Evolutionary conservation across 139 green algal species (phyloP).

Genomic region (Yamagishiella unicocca): DNA sequence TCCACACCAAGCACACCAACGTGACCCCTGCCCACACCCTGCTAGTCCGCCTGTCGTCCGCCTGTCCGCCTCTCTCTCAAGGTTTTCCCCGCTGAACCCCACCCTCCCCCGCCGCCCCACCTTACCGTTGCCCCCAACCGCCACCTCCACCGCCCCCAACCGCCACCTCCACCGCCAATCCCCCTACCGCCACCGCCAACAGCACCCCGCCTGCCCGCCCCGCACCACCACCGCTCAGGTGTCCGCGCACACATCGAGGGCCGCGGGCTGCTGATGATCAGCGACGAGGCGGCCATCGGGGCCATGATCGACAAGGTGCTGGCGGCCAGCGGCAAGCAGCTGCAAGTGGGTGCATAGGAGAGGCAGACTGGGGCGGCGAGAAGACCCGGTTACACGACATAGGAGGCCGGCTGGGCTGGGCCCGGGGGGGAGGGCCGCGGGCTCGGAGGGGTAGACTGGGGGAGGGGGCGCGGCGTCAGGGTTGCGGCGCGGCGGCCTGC

Average conservation of each 20-base stretch:
- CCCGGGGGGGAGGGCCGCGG: neutral
- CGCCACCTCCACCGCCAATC: neutral
- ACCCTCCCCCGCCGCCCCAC: too few relatives aligned
- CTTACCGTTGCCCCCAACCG: neutral
- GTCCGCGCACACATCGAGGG: conserved; percentile 74
- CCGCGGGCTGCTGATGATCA: conserved; percentile 89
- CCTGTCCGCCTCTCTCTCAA: too few relatives aligned
- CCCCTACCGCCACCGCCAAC: neutral
- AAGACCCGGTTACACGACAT: too few relatives aligned
- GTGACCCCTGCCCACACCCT: too few relatives aligned
- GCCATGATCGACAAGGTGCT: conserved; percentile 89
- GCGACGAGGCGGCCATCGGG: conserved; percentile 79
- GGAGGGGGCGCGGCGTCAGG: too few relatives aligned
- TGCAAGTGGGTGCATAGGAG: conserved; percentile 49
- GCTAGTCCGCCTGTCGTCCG: too few relatives aligned
- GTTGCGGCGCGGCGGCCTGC: too few relatives aligned
- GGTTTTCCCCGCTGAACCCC: too few relatives aligned
- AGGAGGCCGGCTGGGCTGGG: neutral
- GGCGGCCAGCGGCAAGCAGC: conserved; percentile 85
- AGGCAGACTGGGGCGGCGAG: too few relatives aligned
- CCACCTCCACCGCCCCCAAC: neutral
- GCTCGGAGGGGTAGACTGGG: too few relatives aligned
- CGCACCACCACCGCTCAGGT: conserved; percentile 53
- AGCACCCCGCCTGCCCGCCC: too few relatives aligned
- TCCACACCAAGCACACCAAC: too few relatives aligned